phyloP scores from a whole-genome alignment of 2,329 filamentous ascomycete genomes.

The Fusarium sterilihyphosum region DNA sequence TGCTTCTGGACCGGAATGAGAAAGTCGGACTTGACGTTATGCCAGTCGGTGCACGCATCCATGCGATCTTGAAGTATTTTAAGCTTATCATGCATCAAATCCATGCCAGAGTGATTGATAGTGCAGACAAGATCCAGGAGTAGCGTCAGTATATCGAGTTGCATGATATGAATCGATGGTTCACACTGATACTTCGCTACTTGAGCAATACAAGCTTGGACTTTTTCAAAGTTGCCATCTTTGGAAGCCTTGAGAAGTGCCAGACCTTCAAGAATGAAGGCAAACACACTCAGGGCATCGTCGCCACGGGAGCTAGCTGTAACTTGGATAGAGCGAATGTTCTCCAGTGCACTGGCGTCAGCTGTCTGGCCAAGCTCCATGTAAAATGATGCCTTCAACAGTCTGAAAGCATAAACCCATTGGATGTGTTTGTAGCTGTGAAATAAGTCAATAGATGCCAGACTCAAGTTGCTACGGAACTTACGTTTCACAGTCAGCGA shows the following conservation, averaged over 20 bases:
- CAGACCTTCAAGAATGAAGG: conserved; percentile 75
- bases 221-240: conserved; percentile 73
- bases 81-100: conserved; percentile 68
- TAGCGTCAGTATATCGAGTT: conserved; percentile 72
- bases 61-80: conserved; percentile 69
- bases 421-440: conserved; percentile 70
- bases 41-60: conserved; percentile 65
- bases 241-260: conserved; percentile 72
- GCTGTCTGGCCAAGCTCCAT: conserved; percentile 68
- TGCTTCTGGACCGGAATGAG: conserved; percentile 66
- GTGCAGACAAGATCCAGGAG: conserved; percentile 77
- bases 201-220: conserved; percentile 78
- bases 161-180: conserved; percentile 67
- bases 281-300: conserved; percentile 70
- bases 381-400: conserved; percentile 76
- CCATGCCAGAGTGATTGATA: conserved; percentile 69
- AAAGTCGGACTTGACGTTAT: conserved; percentile 59
- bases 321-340: conserved; percentile 70
- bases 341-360: conserved; percentile 73
- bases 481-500: conserved; percentile 73
- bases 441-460: conserved; percentile 15
- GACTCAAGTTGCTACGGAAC: conserved; percentile 38
- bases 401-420: conserved; percentile 82
- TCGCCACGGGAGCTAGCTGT: conserved; percentile 71
- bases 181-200: conserved; percentile 77